Percentiles rank a stretch among this genome's conserved stretches.
Evolutionary conservation across 768 basidiomycete species (phyloP).

Genomic region (Tylopilus sp.): DNA sequence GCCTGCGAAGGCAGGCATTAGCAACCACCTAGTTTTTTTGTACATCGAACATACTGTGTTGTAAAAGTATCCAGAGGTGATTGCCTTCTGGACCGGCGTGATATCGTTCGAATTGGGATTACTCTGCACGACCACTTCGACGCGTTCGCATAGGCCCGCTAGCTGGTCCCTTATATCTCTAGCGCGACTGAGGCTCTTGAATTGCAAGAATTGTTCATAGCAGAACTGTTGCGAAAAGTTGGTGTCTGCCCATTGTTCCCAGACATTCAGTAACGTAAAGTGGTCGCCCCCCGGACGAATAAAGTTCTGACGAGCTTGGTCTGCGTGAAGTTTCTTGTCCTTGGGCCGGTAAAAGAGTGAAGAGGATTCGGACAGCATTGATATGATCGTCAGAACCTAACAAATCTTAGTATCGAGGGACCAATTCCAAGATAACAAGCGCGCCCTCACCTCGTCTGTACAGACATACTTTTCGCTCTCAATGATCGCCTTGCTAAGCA

Average conservation of each 20-base stretch:
- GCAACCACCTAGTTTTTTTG: background rate
- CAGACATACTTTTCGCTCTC: slow-evolving; percentile 91
- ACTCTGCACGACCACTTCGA: slow-evolving; percentile 84
- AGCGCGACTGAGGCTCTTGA: slow-evolving; percentile 90
- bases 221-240: slow-evolving; percentile 97
- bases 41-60: slow-evolving; percentile 63
- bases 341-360: slow-evolving; percentile 97
- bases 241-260: slow-evolving; percentile 99
- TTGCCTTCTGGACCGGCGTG: slow-evolving; percentile 89
- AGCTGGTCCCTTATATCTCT: slow-evolving; percentile 96
- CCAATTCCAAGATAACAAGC: background rate
- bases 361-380: slow-evolving; percentile 94
- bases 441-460: slow-evolving; percentile 83
- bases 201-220: slow-evolving; percentile 93
- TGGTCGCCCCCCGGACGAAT: slow-evolving; percentile 95
- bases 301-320: slow-evolving; percentile 97
- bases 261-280: slow-evolving; percentile 95
- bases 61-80: slow-evolving; percentile 95
- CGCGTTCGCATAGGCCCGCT: slow-evolving; percentile 92
- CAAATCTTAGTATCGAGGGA: background rate
- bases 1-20: slow-evolving; percentile 46
- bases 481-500: slow-evolving; percentile 95
- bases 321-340: slow-evolving; percentile 96
- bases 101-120: slow-evolving; percentile 94
- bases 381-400: slow-evolving; percentile 91